A percentile compares a stretch with the other conserved stretches of the same genome.
Conservation (phyloP, 768 basidiomycete species). For the Amanita thiersii region DNA sequence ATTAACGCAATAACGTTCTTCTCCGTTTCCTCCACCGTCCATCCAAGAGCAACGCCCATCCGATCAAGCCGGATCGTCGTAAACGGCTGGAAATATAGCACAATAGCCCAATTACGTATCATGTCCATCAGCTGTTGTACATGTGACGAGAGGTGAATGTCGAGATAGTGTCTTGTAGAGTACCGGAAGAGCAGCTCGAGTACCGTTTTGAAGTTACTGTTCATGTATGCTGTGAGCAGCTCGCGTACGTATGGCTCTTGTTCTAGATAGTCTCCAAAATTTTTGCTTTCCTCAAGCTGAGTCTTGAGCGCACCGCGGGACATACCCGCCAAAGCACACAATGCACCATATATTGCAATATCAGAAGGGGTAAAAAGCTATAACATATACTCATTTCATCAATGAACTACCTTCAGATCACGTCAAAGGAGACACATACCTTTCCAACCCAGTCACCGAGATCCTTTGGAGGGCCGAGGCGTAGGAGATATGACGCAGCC, state of each 20-base stretch:
- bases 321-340: conserved; percentile 78
- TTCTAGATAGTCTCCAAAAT: conserved; percentile 73
- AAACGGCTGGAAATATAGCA: conserved; percentile 90
- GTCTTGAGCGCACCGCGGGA: conserved; percentile 62
- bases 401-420: neutral
- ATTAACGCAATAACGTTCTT: conserved; percentile 71
- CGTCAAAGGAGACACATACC: conserved; percentile 25
- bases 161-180: conserved; percentile 69
- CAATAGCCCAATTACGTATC: conserved; percentile 71
- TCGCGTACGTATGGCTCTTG: conserved; percentile 84
- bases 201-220: conserved; percentile 78
- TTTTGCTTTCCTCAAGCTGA: conserved; percentile 57
- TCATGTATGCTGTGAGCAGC: conserved; percentile 78
- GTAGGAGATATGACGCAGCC: conserved; percentile 68
- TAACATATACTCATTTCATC: neutral
- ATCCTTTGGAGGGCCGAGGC: conserved; percentile 54
- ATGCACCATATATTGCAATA: conserved; percentile 78
- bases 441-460: conserved; percentile 76
- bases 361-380: conserved; percentile 76
- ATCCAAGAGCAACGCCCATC: conserved; percentile 85
- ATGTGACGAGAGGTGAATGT: conserved; percentile 71
- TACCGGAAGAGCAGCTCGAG: conserved; percentile 66
- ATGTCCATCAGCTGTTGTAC: conserved; percentile 53
- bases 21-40: conserved; percentile 65
- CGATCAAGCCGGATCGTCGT: conserved; percentile 74